Evolutionary conservation across 108 stramenopile species (phyloP).

Genomic region (Nitzschia sp.): DNA sequence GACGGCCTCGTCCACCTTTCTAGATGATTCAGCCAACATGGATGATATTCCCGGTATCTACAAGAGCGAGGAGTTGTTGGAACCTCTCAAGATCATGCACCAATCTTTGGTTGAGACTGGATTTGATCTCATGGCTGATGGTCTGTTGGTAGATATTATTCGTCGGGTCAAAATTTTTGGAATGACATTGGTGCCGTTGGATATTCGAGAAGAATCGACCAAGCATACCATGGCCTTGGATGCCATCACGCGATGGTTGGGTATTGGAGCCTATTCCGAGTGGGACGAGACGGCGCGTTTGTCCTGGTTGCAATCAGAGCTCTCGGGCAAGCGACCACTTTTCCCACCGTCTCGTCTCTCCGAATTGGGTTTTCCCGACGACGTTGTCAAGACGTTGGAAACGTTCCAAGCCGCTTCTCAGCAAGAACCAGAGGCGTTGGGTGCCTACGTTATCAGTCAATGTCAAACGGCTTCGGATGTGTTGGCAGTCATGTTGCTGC

Average conservation of each 20-base stretch:
- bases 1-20: constrained; percentile 20
- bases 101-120: constrained; percentile 81
- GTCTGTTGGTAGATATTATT: constrained; percentile 91
- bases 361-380: constrained; percentile 58
- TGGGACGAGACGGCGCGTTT: constrained; percentile 92
- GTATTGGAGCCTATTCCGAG: constrained; percentile 89
- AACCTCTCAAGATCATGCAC: constrained; percentile 83
- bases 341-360: constrained; percentile 72
- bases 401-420: constrained; percentile 73
- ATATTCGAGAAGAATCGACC: constrained; percentile 95
- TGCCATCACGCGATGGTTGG: constrained; percentile 91
- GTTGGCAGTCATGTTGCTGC: constrained; percentile 95
- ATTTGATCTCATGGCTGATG: constrained; percentile 88
- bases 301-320: constrained; percentile 85
- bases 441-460: constrained; percentile 97
- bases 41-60: constrained; percentile 66
- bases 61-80: constrained; percentile 75
- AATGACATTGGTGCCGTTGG: constrained; percentile 89
- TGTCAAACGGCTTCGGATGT: constrained; percentile 93
- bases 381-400: constrained; percentile 73
- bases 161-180: constrained; percentile 90
- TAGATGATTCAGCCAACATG: constrained; percentile 41
- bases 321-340: constrained; percentile 86
- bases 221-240: constrained; percentile 91
- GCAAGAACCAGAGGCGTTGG: constrained; percentile 80